Evolutionary conservation across 805 yeast species (phyloP).

Genomic region (Candida multigemmis): DNA sequence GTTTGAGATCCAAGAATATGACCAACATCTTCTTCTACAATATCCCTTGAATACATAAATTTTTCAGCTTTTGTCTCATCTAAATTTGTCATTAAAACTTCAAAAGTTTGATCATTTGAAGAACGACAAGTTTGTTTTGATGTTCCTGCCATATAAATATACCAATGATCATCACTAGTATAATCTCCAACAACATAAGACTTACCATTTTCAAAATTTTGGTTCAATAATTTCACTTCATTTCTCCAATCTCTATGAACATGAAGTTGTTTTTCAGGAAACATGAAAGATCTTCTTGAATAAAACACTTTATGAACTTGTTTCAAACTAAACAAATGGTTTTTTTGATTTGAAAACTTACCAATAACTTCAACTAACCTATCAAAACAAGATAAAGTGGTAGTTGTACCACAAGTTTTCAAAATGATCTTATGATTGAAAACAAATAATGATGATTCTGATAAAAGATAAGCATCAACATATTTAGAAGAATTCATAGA

Average conservation of each 20-base stretch:
- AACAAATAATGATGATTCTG: conserved; percentile 87
- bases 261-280: conserved; percentile 73
- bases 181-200: conserved; percentile 71
- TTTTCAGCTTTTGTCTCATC: conserved; percentile 44
- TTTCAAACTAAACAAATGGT: conserved; percentile 4
- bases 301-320: conserved; percentile 66
- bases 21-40: conserved; percentile 61
- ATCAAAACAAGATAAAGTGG: conserved; percentile 71
- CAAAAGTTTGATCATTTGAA: conserved; percentile 63
- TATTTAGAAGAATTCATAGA: conserved; percentile 61
- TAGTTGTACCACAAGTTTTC: conserved; percentile 96
- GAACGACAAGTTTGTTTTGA: not conserved
- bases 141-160: conserved; percentile 60
- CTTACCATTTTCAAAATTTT: conserved; percentile 52
- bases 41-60: conserved; percentile 48
- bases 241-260: conserved; percentile 81
- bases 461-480: conserved; percentile 76
- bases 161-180: conserved; percentile 82
- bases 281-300: conserved; percentile 88
- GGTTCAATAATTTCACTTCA: conserved; percentile 65
- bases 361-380: conserved; percentile 42
- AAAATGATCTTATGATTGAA: conserved; percentile 77
- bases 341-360: conserved; percentile 13
- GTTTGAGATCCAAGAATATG: conserved; percentile 68
- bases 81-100: conserved; percentile 84